phyloP scores from a whole-genome alignment of 2,329 filamentous ascomycete species.

The Macroventuria anomochaeta region DNA sequence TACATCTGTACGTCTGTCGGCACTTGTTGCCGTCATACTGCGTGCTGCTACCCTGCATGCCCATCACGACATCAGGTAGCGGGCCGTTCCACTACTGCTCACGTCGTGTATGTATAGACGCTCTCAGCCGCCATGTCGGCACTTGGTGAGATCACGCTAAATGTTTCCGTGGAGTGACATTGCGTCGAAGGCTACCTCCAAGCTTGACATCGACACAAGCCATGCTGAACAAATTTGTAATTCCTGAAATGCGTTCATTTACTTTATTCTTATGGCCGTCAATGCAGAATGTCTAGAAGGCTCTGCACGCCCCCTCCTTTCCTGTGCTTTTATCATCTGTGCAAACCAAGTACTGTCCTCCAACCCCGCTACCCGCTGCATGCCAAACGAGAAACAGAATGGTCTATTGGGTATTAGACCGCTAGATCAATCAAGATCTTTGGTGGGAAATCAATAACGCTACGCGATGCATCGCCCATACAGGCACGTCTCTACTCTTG shows the following conservation, averaged over 20 bases:
- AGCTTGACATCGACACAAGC: neutral
- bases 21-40: neutral
- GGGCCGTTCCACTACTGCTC: conserved; percentile 4
- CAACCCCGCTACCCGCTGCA: conserved; percentile 29
- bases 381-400: conserved; percentile 26
- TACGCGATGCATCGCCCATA: conserved; percentile 22
- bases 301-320: conserved; percentile 35
- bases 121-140: neutral
- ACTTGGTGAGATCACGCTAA: neutral
- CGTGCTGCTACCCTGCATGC: neutral
- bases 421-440: conserved; percentile 1
- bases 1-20: conserved; percentile 1
- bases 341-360: conserved; percentile 32
- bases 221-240: neutral
- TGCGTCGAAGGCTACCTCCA: neutral
- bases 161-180: neutral
- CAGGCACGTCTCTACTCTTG: conserved; percentile 9
- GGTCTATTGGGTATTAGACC: conserved; percentile 37
- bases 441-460: conserved; percentile 4
- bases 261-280: conserved; percentile 7
- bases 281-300: conserved; percentile 31
- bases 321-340: conserved; percentile 33
- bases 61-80: conserved; percentile 1
- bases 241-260: neutral
- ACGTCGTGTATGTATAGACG: neutral